Evolutionary conservation across 768 basidiomycete genomes (phyloP).

Genomic region (Kwoniella dejecticola): DNA sequence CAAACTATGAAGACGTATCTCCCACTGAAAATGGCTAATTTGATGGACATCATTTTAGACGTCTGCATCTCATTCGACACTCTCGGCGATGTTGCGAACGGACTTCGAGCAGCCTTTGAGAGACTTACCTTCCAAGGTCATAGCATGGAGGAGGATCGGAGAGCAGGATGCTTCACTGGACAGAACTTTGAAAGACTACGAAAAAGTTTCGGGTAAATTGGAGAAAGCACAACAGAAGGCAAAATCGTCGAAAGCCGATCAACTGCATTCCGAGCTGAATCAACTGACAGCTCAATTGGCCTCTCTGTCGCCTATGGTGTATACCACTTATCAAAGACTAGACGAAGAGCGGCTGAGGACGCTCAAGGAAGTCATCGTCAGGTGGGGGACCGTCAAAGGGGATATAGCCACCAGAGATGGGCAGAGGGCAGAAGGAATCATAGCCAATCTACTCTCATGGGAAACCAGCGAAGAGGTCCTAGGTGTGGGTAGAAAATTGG

Average conservation of each 20-base stretch:
- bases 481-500: constrained; percentile 38
- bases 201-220: constrained; percentile 49
- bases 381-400: constrained; percentile 51
- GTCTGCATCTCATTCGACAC: constrained; percentile 40
- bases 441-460: constrained; percentile 48
- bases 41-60: constrained; percentile 31
- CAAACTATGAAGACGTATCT: not conserved
- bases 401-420: constrained; percentile 49
- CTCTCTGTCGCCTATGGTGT: constrained; percentile 50
- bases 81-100: constrained; percentile 40
- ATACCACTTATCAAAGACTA: constrained; percentile 49
- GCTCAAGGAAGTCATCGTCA: constrained; percentile 53
- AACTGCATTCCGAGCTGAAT: constrained; percentile 42
- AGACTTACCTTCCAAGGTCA: constrained; percentile 45
- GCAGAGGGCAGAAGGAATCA: constrained; percentile 47
- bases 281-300: constrained; percentile 38
- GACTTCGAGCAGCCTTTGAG: constrained; percentile 53
- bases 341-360: constrained; percentile 47
- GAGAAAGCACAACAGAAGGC: constrained; percentile 50
- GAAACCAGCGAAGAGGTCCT: constrained; percentile 52
- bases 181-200: constrained; percentile 53
- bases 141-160: constrained; percentile 37
- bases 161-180: constrained; percentile 50
- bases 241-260: constrained; percentile 45
- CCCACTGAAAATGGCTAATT: no score